These are phyloP conservation scores for Hypoxylon sp. DNA, from an alignment of 2,329 filamentous ascomycete species.

Conservation along the genomic window DNA sequence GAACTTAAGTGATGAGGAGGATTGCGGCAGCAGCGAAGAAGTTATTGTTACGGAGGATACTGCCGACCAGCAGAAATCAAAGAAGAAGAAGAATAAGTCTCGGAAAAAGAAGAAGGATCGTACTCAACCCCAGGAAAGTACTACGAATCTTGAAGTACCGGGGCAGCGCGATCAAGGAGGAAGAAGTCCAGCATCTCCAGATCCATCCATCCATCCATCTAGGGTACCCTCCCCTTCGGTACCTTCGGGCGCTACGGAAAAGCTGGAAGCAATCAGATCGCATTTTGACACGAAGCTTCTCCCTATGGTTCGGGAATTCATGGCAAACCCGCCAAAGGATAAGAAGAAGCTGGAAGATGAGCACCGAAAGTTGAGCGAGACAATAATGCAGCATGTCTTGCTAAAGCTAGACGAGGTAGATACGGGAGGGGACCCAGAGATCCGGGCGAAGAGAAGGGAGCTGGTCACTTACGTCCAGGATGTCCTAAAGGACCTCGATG, in stretches of 20 bases:
- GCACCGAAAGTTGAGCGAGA: slow-evolving; percentile 81
- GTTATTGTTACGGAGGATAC: slow-evolving; percentile 61
- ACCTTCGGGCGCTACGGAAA: slow-evolving; percentile 66
- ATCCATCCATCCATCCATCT: slow-evolving; percentile 57
- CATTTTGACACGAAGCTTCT: slow-evolving; percentile 76
- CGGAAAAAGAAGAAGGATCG: slow-evolving; percentile 58
- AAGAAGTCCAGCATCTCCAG: slow-evolving; percentile 52
- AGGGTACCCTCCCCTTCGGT: slow-evolving; percentile 57
- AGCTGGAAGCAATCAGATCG: slow-evolving; percentile 75
- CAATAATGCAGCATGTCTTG: slow-evolving; percentile 80
- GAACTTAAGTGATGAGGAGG: slow-evolving; percentile 58
- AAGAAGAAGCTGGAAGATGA: slow-evolving; percentile 78
- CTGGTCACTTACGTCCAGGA: slow-evolving; percentile 80
- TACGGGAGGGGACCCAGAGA: slow-evolving; percentile 76
- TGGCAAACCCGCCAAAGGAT: slow-evolving; percentile 73
- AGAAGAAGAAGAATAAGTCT: slow-evolving; percentile 57
- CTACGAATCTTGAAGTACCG: slow-evolving; percentile 58
- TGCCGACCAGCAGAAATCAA: slow-evolving; percentile 59
- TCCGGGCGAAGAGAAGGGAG: slow-evolving; percentile 76
- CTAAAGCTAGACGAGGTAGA: slow-evolving; percentile 84
- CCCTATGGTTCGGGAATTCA: slow-evolving; percentile 76
- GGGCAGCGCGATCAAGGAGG: slow-evolving; percentile 56
- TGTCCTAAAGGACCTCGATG: slow-evolving; percentile 76
- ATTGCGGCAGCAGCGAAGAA: slow-evolving; percentile 61
- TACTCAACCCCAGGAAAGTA: slow-evolving; percentile 62